phyloP scores from a whole-genome alignment of 371 early-diverging fungal genomes.

The Apophysomyces sp. region DNA sequence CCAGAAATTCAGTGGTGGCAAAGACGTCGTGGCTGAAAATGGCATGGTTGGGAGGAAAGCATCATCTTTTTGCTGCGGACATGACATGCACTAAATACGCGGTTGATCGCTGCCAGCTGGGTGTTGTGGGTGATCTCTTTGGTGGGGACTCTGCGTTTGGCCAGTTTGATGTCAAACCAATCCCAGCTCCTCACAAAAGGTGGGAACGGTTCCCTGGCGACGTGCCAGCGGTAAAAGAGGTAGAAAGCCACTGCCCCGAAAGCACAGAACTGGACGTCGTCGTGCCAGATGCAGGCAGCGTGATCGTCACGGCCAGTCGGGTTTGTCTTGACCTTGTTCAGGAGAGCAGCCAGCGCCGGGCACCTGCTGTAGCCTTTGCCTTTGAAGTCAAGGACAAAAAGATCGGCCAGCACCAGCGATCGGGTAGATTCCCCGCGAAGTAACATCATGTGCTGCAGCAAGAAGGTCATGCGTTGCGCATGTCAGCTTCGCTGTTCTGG shows the following conservation, averaged over 20 bases:
- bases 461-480: background rate
- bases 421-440: background rate
- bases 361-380: too few relatives aligned
- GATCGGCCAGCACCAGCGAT: background rate
- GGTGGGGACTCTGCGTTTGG: background rate
- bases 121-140: background rate
- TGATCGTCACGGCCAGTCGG: background rate
- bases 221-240: background rate
- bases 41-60: background rate
- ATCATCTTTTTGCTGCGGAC: conserved; percentile 2
- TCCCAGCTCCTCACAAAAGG: background rate
- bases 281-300: background rate
- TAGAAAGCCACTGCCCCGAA: background rate
- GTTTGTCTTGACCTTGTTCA: background rate
- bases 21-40: conserved; percentile 1
- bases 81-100: background rate
- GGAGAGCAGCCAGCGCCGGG: too few relatives aligned
- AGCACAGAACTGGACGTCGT: background rate
- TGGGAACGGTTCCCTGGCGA: background rate
- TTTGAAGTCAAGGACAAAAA: background rate
- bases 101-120: background rate
- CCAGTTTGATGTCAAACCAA: background rate
- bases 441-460: background rate
- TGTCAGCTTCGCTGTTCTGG: background rate
- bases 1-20: background rate